Base-by-base conservation (phyloP, 2,329 filamentous ascomycete genomes). In the Cladophialophora exuberans region DNA sequence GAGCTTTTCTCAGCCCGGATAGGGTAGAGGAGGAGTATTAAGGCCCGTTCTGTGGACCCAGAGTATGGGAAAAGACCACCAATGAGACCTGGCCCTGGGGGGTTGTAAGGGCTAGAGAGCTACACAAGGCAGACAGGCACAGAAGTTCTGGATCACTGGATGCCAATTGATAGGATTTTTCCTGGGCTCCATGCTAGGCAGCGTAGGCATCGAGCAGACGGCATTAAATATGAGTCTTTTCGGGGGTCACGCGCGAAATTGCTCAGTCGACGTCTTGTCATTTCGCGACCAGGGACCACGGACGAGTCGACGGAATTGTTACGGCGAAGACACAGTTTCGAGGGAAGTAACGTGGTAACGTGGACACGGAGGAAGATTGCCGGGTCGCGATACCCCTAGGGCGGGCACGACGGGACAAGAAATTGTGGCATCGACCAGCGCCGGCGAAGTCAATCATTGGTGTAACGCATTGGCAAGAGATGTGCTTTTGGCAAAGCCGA, bases 121-220 rank as follows among this genome's bases (percentile, higher is more conserved):
- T 55, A 41, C 30, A 47, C 36, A 41, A 54, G 47, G 43, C 56
- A 49, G 56, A 57, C 35, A 55, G 3, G 43, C 23, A 48, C 44
- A 50, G 38, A 47, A 44, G 20, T 42, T 41, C 51, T 36, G 41
- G 41, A 48, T 20, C 45, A 42, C 30, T 41, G 22, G 11, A 38
- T 52, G 50, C 54, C 49, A 51, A 57, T 54, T n/a, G 41, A 54
- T 25, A 23, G 17, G 18, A 23, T 41, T 43, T 39, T 20, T 22
- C 15, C 15, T 36, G 25, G 20, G 49, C 42, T 47, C 46, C 38
- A 54, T 50, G 33, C 53, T 51, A 56, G 56, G 56, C 56, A 59
- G 56, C 49, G 36, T 25, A 49, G 52, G 46, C 51, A 52, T 43
- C 43, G 36, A 36, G 36, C 38, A 39, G 41, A 25, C 54, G 43